These are phyloP conservation scores for Colletotrichum sp. DNA, from an alignment of 2,329 filamentous ascomycete species.

Conservation along the genomic window DNA sequence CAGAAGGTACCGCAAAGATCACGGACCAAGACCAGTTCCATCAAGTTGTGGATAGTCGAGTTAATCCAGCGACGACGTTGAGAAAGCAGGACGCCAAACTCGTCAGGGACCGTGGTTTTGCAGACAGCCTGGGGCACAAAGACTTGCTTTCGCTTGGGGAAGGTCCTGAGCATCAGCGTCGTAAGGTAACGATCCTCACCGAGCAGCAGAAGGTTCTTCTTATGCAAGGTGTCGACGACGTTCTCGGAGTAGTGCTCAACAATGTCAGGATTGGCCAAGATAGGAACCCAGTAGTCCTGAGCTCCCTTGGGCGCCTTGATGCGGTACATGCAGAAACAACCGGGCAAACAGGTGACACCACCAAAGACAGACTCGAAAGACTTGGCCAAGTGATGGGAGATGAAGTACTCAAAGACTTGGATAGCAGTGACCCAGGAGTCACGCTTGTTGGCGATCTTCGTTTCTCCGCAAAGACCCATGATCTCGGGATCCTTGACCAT, in stretches of 20 bases:
- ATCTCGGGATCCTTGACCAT: constrained; percentile 99
- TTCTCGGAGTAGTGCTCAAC: constrained; percentile 99
- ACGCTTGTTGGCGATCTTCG: constrained; percentile 98
- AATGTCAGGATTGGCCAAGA: constrained; percentile 96
- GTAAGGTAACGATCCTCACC: constrained; percentile 96
- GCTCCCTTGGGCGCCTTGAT: constrained; percentile 99
- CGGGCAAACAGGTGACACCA: constrained; percentile 97
- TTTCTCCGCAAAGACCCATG: constrained; percentile 98
- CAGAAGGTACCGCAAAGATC: constrained; percentile 99
- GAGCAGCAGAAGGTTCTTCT: constrained; percentile 91
- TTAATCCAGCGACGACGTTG: constrained; percentile 99
- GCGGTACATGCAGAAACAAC: constrained; percentile 99
- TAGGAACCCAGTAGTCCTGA: constrained; percentile 99
- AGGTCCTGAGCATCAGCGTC: constrained; percentile 97
- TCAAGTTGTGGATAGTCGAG: constrained; percentile 97
- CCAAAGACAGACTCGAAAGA: constrained; percentile 98
- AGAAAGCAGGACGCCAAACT: constrained; percentile 90
- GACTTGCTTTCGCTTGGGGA: constrained; percentile 98
- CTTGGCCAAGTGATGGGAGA: constrained; percentile 96
- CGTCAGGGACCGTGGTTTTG: constrained; percentile 95
- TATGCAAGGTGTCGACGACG: constrained; percentile 96
- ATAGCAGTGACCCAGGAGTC: constrained; percentile 96
- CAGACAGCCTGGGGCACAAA: constrained; percentile 98
- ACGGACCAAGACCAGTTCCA: constrained; percentile 94
- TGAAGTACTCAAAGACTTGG: constrained; percentile 99